Conservation (phyloP, 495 filamentous ascomycete genomes). For the Tuber melanosporum region DNA sequence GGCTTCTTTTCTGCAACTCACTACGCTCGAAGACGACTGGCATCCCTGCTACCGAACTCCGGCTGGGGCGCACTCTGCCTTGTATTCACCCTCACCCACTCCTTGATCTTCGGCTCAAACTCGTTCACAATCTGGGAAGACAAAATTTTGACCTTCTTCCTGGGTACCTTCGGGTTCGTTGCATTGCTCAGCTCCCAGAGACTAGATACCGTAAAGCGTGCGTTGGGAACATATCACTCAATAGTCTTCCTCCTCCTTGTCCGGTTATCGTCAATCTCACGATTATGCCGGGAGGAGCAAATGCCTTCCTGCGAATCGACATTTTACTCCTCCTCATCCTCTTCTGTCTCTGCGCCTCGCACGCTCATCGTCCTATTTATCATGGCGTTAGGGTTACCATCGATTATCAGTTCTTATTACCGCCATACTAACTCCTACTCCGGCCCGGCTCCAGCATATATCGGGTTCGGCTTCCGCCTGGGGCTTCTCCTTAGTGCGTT, state of each 20-base stretch:
- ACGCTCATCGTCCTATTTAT: constrained; percentile 74
- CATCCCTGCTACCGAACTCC: constrained; percentile 62
- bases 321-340: constrained; percentile 85
- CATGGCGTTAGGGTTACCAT: constrained; percentile 65
- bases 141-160: constrained; percentile 84
- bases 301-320: constrained; percentile 95
- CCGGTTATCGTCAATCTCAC: constrained; percentile 77
- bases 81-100: constrained; percentile 73
- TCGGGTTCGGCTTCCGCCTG: constrained; percentile 69
- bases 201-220: constrained; percentile 56
- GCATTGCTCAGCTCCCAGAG: constrained; percentile 68
- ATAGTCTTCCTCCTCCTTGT: constrained; percentile 74
- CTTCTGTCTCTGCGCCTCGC: constrained; percentile 89
- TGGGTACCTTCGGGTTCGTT: constrained; percentile 74
- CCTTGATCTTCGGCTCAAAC: constrained; percentile 88
- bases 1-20: constrained; percentile 56
- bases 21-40: constrained; percentile 47
- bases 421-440: constrained; percentile 70
- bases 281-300: constrained; percentile 93
- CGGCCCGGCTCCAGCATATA: constrained; percentile 74
- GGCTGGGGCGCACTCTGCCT: constrained; percentile 82
- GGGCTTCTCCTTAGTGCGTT: constrained; percentile 68
- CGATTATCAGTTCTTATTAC: constrained; percentile 72
- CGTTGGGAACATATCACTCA: constrained; percentile 74
- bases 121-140: constrained; percentile 99